phyloP scores from a whole-genome alignment of 202 grass and related monocot species.

The Eragrostis tef region DNA sequence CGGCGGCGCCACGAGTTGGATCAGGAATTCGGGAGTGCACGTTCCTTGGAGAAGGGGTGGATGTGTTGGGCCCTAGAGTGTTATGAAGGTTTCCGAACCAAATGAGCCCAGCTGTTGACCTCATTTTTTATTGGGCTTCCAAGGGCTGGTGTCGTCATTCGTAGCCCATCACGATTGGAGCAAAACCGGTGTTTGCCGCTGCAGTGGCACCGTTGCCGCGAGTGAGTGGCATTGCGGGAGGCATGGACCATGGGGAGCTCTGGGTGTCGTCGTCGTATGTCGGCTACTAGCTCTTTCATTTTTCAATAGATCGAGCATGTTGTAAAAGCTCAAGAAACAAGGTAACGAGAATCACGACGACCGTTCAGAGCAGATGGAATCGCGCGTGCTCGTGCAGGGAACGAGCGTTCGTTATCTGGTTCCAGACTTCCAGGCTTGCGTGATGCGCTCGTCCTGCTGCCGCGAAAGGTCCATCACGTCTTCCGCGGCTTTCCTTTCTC shows the following conservation, averaged over 20 bases:
- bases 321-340: no score
- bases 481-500: background rate
- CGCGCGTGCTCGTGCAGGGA: no score
- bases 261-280: background rate
- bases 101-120: background rate
- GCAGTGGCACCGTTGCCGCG: background rate
- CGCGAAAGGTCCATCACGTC: background rate
- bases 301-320: background rate
- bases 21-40: background rate
- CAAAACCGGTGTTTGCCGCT: background rate
- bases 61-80: constrained; percentile 7
- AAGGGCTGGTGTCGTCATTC: background rate
- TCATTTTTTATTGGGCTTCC: background rate
- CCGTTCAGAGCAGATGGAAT: no score
- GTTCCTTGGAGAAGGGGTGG: background rate
- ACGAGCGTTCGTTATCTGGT: background rate
- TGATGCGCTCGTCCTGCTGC: background rate
- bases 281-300: background rate
- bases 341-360: no score
- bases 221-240: background rate
- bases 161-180: background rate
- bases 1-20: background rate
- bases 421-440: no score
- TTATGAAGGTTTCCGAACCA: background rate
- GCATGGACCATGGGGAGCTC: background rate